Conservation (phyloP, 2,329 filamentous ascomycete genomes). For the Xylariales sp. region DNA sequence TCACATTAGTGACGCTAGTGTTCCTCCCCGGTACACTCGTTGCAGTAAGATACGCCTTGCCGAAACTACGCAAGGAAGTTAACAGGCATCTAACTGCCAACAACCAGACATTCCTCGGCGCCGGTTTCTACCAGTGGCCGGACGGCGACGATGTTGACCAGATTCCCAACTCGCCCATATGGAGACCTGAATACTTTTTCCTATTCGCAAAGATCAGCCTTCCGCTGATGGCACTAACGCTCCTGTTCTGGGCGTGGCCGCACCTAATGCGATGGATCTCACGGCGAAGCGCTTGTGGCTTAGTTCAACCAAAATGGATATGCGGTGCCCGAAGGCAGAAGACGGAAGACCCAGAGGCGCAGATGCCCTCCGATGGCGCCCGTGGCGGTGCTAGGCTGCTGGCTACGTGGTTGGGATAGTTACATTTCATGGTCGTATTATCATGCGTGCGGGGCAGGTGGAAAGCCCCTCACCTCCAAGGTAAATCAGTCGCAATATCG, state of each 20-base stretch:
- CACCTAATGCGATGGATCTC: conserved; percentile 1
- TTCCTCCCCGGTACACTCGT: conserved; percentile 30
- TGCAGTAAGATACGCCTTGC: conserved; percentile 27
- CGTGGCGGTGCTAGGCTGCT: neutral
- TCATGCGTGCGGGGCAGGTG: neutral
- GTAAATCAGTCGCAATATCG: too few relatives aligned
- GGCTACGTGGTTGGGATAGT: conserved; percentile 1
- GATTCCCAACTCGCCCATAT: conserved; percentile 14
- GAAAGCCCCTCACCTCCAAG: conserved; percentile 1
- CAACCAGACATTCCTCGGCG: conserved; percentile 30
- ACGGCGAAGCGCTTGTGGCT: neutral
- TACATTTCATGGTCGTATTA: neutral
- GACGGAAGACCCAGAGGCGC: neutral
- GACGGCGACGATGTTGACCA: neutral
- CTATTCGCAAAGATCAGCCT: conserved; percentile 21
- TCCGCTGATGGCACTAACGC: neutral
- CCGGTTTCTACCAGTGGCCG: conserved; percentile 30
- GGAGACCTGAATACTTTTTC: conserved; percentile 7
- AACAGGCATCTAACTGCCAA: conserved; percentile 17
- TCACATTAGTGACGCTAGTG: conserved; percentile 25
- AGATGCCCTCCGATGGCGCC: neutral
- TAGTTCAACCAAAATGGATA: neutral
- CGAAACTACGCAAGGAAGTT: neutral
- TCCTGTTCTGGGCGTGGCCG: conserved; percentile 10
- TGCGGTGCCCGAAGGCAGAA: neutral